Percentiles rank a stretch among this genome's conserved stretches.
Evolutionary conservation across 306 rosid genomes (phyloP).

Genomic region (Quillaja saponaria): DNA sequence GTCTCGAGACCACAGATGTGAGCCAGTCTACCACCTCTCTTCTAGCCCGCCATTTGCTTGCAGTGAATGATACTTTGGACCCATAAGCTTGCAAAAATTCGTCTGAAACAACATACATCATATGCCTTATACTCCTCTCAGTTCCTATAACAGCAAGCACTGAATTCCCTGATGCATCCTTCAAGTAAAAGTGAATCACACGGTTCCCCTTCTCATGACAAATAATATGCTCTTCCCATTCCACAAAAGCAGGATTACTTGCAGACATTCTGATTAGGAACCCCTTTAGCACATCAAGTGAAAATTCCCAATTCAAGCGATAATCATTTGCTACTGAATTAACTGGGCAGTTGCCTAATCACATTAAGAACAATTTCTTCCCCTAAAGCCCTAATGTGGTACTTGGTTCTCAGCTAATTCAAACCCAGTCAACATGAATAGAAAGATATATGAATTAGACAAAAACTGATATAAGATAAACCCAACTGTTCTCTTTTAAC

Average conservation of each 20-base stretch:
- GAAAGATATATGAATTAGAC: slow-evolving; percentile 3
- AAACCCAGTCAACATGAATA: slow-evolving; percentile 16
- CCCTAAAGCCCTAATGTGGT: slow-evolving; percentile 28
- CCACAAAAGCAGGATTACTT: slow-evolving; percentile 48
- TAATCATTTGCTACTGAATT: slow-evolving; percentile 24
- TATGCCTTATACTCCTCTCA: slow-evolving; percentile 88
- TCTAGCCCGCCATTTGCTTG: slow-evolving; percentile 70
- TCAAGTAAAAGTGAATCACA: slow-evolving; percentile 69
- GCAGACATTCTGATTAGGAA: slow-evolving; percentile 37
- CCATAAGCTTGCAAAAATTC: slow-evolving; percentile 52
- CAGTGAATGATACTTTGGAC: slow-evolving; percentile 39
- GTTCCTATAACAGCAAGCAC: slow-evolving; percentile 79
- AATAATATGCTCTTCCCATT: slow-evolving; percentile 81
- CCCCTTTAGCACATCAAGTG: slow-evolving; percentile 33
- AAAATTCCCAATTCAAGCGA: slow-evolving; percentile 22
- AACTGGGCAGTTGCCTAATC: slow-evolving; percentile 17
- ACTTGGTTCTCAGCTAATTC: slow-evolving; percentile 21
- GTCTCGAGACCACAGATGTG: slow-evolving; percentile 52
- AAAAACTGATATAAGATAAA: slow-evolving; percentile 12
- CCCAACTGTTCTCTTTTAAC: neutral
- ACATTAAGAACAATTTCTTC: slow-evolving; percentile 17
- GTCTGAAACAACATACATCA: slow-evolving; percentile 71
- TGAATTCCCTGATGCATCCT: slow-evolving; percentile 50
- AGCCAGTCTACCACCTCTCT: slow-evolving; percentile 88
- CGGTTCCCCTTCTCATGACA: slow-evolving; percentile 77